Conservation (phyloP, 2,329 filamentous ascomycete species). For the Falciphora oryzae region DNA sequence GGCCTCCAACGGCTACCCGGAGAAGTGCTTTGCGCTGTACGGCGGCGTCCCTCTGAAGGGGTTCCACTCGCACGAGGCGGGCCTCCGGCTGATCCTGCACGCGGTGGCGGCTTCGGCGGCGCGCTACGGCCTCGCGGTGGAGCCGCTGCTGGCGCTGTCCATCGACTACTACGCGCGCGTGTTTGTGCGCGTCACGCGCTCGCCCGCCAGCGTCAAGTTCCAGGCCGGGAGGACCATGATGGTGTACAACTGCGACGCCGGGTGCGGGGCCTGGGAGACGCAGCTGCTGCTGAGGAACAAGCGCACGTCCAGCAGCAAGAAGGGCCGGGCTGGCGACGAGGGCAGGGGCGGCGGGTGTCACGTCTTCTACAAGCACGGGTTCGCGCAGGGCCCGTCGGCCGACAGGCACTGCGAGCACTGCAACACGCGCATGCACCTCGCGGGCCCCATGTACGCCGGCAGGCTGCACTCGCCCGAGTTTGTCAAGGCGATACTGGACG, state of each 20-base stretch:
- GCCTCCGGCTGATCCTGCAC: constrained; percentile 79
- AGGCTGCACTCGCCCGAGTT: constrained; percentile 81
- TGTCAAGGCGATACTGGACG: constrained; percentile 69
- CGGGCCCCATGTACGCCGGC: constrained; percentile 92
- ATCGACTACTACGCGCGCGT: constrained; percentile 94
- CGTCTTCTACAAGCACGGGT: constrained; percentile 71
- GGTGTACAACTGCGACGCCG: constrained; percentile 82
- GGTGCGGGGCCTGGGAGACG: constrained; percentile 87
- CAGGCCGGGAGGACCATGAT: constrained; percentile 87
- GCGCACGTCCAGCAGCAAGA: constrained; percentile 63
- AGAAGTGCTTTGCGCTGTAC: constrained; percentile 92
- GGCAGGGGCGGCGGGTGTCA: neutral
- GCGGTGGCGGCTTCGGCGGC: constrained; percentile 74
- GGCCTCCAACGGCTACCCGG: constrained; percentile 87
- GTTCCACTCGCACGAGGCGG: constrained; percentile 79
- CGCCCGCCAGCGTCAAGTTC: constrained; percentile 83
- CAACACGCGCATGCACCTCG: constrained; percentile 77
- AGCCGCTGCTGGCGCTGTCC: constrained; percentile 85
- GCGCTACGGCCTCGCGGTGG: constrained; percentile 80
- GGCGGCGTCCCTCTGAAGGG: constrained; percentile 85
- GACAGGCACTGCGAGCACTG: constrained; percentile 74
- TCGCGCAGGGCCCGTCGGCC: constrained; percentile 64
- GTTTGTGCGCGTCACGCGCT: constrained; percentile 76
- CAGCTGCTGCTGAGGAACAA: constrained; percentile 72
- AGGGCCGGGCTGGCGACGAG: constrained; percentile 43